Conservation (phyloP, 257 asterid genomes). For the Solanum okadae region DNA sequence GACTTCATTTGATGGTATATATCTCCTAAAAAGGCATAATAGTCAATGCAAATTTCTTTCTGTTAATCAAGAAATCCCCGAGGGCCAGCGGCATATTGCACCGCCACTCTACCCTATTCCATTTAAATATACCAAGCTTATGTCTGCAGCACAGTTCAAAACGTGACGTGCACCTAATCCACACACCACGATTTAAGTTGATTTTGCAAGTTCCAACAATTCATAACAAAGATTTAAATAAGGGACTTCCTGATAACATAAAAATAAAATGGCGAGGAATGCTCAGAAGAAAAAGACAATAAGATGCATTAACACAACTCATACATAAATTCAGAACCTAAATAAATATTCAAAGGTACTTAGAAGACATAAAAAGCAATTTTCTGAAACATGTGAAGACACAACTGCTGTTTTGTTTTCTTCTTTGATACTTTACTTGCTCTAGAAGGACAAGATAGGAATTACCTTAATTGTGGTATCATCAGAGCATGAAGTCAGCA, state of each 20-base stretch:
- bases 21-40: no score
- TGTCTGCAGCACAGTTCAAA: no score
- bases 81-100: no score
- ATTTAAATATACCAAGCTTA: no score
- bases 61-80: no score
- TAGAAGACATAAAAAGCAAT: neutral
- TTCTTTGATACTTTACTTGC: neutral
- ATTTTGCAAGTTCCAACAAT: neutral
- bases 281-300: neutral
- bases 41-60: no score
- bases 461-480: slow-evolving; percentile 34
- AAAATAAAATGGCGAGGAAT: neutral
- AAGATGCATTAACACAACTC: neutral
- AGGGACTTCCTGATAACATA: neutral
- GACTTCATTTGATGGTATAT: no score
- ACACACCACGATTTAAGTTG: neutral
- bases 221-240: neutral
- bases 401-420: neutral
- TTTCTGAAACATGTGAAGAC: no score
- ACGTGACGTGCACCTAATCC: no score
- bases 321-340: neutral
- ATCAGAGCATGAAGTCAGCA: slow-evolving; percentile 75
- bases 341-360: neutral
- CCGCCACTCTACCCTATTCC: no score
- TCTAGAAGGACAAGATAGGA: neutral